Evolutionary conservation across 2,329 filamentous ascomycete genomes (phyloP).

Genomic region (Neonectria faginata): DNA sequence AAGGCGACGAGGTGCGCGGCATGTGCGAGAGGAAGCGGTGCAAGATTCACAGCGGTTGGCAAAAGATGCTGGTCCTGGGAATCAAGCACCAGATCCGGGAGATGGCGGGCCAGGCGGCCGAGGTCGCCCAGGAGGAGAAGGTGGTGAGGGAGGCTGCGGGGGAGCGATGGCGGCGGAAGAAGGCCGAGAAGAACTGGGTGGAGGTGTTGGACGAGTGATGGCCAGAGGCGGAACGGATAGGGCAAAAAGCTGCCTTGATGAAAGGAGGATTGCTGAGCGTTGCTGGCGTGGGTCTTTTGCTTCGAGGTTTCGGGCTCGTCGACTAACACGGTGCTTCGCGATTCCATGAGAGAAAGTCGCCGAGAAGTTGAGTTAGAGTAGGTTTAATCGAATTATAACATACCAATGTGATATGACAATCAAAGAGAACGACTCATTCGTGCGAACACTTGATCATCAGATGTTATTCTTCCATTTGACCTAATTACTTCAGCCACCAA

Average conservation of each 20-base stretch:
- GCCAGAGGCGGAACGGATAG: not conserved
- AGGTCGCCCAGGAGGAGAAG: slow-evolving; percentile 64
- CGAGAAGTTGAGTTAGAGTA: too few relatives aligned
- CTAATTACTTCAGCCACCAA: too few relatives aligned
- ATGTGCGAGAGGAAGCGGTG: slow-evolving; percentile 71
- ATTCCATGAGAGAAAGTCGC: too few relatives aligned
- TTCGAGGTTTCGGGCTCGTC: not conserved
- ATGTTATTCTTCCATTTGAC: too few relatives aligned
- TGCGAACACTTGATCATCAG: too few relatives aligned
- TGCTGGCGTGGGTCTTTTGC: slow-evolving; percentile 18
- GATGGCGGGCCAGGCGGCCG: slow-evolving; percentile 63
- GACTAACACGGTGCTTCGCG: too few relatives aligned
- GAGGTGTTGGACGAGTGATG: slow-evolving; percentile 49
- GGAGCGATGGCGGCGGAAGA: slow-evolving; percentile 61
- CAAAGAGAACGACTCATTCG: too few relatives aligned
- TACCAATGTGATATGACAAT: too few relatives aligned
- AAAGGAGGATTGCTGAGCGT: slow-evolving; percentile 4
- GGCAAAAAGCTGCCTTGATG: not conserved
- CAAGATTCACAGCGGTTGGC: slow-evolving; percentile 69
- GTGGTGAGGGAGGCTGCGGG: slow-evolving; percentile 63
- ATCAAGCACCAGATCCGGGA: slow-evolving; percentile 67
- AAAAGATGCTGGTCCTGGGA: slow-evolving; percentile 63
- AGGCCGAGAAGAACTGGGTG: slow-evolving; percentile 63
- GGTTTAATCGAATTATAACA: too few relatives aligned
- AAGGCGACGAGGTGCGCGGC: slow-evolving; percentile 54